Conservation (phyloP, 2,329 filamentous ascomycete genomes). For the Ramularia endophylla region DNA sequence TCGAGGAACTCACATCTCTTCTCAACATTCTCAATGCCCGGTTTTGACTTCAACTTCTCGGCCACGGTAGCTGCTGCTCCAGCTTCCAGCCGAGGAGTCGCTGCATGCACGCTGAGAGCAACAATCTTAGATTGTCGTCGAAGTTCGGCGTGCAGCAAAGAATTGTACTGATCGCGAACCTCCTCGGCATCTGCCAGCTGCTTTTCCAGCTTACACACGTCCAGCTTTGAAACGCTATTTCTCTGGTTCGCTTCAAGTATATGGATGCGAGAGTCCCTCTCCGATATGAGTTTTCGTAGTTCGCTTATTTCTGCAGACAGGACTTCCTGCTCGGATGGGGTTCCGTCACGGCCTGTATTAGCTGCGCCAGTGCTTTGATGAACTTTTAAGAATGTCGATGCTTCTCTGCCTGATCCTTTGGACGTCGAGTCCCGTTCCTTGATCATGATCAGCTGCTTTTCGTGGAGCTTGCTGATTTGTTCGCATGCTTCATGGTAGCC, state of each 20-base stretch:
- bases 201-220: not conserved
- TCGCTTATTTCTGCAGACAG: constrained; percentile 6
- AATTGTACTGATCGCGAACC: constrained; percentile 36
- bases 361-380: not conserved
- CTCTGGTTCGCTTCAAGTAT: constrained; percentile 1
- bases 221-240: not conserved
- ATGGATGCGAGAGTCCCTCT: constrained; percentile 8
- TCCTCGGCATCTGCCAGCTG: constrained; percentile 18
- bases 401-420: too few relatives aligned
- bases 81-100: constrained; percentile 13
- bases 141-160: constrained; percentile 37
- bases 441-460: constrained; percentile 25
- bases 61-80: constrained; percentile 9
- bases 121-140: constrained; percentile 30
- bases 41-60: not conserved
- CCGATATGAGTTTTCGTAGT: constrained; percentile 4
- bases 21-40: not conserved
- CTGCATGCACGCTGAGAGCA: constrained; percentile 7
- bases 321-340: constrained; percentile 5
- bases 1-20: constrained; percentile 20
- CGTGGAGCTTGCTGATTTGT: constrained; percentile 29
- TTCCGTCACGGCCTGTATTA: not conserved
- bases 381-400: too few relatives aligned
- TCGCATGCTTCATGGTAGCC: constrained; percentile 31
- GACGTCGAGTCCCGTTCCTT: constrained; percentile 11